Base-by-base conservation (phyloP, 306 rosid species). In the Lathyrus tuberosus region DNA sequence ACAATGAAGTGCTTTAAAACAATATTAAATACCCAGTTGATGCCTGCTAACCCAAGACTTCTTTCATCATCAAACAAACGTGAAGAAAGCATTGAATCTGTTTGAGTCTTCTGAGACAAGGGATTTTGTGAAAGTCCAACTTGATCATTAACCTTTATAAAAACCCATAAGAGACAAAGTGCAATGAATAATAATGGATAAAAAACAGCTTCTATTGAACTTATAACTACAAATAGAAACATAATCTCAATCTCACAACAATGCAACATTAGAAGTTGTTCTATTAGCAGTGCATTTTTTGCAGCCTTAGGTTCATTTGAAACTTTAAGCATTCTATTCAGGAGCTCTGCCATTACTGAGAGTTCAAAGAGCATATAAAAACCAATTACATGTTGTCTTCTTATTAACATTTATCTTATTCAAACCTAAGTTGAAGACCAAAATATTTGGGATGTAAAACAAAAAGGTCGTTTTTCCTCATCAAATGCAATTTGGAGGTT, bases 11-110 rank as follows among this genome's bases (percentile, higher is more conserved):
- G 52, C 52, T 30, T 70, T 0, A 9, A 65, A 37, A 62, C 4
- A 67, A 62, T 52, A 60, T 28, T 13, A 62, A 68, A 65, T 88
- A 91, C 99, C 99, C 97, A 94, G 22, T 75, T 88, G 86, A 88
- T 87, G 93, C 79, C 86, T 22, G 85, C 69, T 69, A 94, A 77
- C 69, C 97, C 99, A 46, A 94, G 96, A 75, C 99, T 94, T 67
- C 78, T 79, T 80, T 91, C 97, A 52, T 83, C 96, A 38, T 82
- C 85, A 47, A 65, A 70, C 52, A 61, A 54, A 56, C 65, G 79
- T 12, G 86, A 79, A 82, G 81, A 80, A 77, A 74, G 76, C 46
- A 59, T 10, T 26, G 24, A 73, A 71, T 76, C 86, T 48, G 84
- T 63, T 67, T 75, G 81, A 48, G 81, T 75, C 76, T 86, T 86